A percentile compares a stretch with the other conserved stretches of the same genome.
Conservation (phyloP, 805 yeast species). For the Lachancea waltii region DNA sequence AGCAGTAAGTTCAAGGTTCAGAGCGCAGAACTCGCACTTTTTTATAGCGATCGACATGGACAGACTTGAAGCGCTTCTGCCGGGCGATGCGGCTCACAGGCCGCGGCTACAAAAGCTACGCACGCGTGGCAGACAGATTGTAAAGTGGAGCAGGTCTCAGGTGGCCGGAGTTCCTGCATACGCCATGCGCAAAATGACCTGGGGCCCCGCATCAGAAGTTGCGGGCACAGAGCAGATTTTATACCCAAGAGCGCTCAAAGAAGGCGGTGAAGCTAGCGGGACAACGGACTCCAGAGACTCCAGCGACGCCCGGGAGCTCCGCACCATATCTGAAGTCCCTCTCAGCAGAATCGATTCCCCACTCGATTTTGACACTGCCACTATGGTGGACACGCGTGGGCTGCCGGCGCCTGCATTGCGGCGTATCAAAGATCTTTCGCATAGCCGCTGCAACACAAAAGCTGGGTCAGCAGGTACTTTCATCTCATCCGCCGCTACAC, state of each 20-base stretch:
- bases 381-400: conserved; percentile 6
- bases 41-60: conserved; percentile 1
- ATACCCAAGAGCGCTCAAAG: too few relatives aligned
- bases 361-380: conserved; percentile 6
- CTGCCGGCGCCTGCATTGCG: neutral
- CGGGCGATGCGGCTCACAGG: conserved; percentile 1
- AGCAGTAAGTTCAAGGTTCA: too few relatives aligned
- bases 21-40: too few relatives aligned
- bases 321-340: neutral
- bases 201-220: conserved; percentile 1
- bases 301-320: neutral
- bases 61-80: conserved; percentile 7
- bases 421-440: conserved; percentile 7
- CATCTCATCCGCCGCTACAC: conserved; percentile 7
- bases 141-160: conserved; percentile 8
- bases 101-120: conserved; percentile 9
- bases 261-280: neutral
- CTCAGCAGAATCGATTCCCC: too few relatives aligned
- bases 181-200: conserved; percentile 4
- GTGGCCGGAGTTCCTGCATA: conserved; percentile 3
- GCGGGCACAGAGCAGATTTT: too few relatives aligned
- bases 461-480: neutral
- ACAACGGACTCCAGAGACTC: too few relatives aligned
- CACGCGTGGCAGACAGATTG: conserved; percentile 10
- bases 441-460: conserved; percentile 6